Percentiles rank a stretch among this genome's conserved stretches.
These are phyloP conservation scores for Diaporthe humulicola DNA, from an alignment of 2,329 filamentous ascomycete species.

Conservation along the genomic window DNA sequence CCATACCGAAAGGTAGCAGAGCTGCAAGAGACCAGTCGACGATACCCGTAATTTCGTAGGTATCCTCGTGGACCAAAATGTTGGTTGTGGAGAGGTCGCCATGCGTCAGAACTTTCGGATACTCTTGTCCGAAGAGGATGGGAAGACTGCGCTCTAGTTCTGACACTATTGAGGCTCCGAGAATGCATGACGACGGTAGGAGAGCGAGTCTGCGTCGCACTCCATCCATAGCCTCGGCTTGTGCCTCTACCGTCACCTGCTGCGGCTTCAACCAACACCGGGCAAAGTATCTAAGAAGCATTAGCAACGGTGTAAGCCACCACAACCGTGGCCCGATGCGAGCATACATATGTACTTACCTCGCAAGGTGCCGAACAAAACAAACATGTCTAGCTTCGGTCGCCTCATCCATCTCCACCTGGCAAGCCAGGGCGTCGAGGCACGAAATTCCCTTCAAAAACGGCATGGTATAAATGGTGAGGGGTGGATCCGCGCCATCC, in stretches of 20 bases:
- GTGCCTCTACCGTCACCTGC: conserved; percentile 29
- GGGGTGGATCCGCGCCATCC: conserved; percentile 45
- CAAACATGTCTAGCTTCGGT: conserved; percentile 25
- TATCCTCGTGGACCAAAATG: conserved; percentile 46
- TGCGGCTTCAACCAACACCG: conserved; percentile 42
- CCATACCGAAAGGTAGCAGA: conserved; percentile 40
- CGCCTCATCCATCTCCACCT: conserved; percentile 42
- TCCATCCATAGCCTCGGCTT: conserved; percentile 40
- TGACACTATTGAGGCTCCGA: conserved; percentile 38
- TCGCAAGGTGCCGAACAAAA: conserved; percentile 40
- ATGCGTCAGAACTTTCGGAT: conserved; percentile 49
- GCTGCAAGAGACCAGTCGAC: conserved; percentile 49
- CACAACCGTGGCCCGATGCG: not conserved
- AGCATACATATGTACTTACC: conserved; percentile 38
- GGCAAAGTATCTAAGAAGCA: conserved; percentile 46
- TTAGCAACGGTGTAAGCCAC: not conserved
- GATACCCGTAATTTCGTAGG: conserved; percentile 45
- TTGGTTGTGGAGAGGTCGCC: conserved; percentile 48
- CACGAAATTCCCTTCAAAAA: conserved; percentile 44
- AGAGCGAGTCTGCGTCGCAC: conserved; percentile 43
- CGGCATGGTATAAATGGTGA: conserved; percentile 39
- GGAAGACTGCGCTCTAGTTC: conserved; percentile 43
- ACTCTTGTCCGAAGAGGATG: conserved; percentile 46
- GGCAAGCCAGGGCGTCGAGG: conserved; percentile 43
- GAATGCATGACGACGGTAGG: conserved; percentile 35